phyloP scores from a whole-genome alignment of 345 rosid genomes.

The Isatis tinctoria region DNA sequence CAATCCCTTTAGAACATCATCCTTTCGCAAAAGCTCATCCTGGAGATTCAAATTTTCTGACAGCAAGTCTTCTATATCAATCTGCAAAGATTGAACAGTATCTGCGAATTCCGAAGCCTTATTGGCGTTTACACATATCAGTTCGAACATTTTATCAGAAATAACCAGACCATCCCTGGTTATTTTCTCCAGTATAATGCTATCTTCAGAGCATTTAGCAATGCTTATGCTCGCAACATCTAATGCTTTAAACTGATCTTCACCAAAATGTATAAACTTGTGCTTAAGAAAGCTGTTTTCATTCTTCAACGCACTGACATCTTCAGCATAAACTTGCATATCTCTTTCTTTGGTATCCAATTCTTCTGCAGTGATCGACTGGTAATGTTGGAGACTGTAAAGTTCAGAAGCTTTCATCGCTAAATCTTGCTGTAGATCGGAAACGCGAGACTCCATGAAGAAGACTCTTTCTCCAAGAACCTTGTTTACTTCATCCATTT shows the following conservation, averaged over 20 bases:
- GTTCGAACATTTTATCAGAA: constrained; percentile 43
- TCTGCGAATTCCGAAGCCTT: constrained; percentile 43
- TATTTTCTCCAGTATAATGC: constrained; percentile 35
- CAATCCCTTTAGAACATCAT: constrained; percentile 73
- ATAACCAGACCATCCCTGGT: constrained; percentile 36
- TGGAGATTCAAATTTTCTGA: constrained; percentile 54
- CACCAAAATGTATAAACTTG: constrained; percentile 27
- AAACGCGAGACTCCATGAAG: constrained; percentile 47
- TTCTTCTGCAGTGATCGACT: constrained; percentile 41
- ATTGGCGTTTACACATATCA: constrained; percentile 45
- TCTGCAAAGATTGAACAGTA: constrained; percentile 51
- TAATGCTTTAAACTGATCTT: constrained; percentile 31
- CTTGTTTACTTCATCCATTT: constrained; percentile 39
- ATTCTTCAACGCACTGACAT: constrained; percentile 35
- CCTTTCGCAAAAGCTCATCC: constrained; percentile 72
- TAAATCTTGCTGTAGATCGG: constrained; percentile 47
- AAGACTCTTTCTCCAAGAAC: constrained; percentile 38
- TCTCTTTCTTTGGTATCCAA: constrained; percentile 41
- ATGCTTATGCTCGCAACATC: constrained; percentile 34
- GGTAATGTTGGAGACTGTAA: constrained; percentile 43
- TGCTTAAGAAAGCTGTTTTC: constrained; percentile 41
- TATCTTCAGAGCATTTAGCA: constrained; percentile 39
- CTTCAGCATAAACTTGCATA: constrained; percentile 32
- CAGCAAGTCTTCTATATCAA: constrained; percentile 43
- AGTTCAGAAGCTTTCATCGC: constrained; percentile 47